Conservation (phyloP, 371 early-diverging fungal species). For the Aphelidium insulamus region DNA sequence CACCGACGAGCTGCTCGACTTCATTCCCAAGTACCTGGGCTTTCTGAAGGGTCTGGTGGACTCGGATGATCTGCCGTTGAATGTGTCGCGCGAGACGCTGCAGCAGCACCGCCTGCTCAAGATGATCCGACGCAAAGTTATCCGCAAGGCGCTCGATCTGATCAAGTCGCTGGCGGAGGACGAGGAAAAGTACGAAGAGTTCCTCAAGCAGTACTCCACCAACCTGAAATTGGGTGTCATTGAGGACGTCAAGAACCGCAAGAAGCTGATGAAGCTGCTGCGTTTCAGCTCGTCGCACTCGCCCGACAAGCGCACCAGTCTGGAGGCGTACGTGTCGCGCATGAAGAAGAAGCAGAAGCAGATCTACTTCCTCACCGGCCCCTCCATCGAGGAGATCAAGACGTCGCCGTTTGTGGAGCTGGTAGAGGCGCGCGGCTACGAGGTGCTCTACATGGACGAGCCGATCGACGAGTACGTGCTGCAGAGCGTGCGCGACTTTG, state of each 20-base stretch:
- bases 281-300: conserved; percentile 49
- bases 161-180: conserved; percentile 47
- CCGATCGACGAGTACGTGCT: conserved; percentile 82
- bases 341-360: conserved; percentile 71
- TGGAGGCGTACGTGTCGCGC: conserved; percentile 64
- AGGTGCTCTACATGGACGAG: conserved; percentile 71
- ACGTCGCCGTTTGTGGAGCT: conserved; percentile 68
- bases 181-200: conserved; percentile 40
- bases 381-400: conserved; percentile 38
- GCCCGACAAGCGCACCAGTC: conserved; percentile 24
- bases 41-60: conserved; percentile 70
- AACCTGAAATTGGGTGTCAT: conserved; percentile 63
- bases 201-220: conserved; percentile 46
- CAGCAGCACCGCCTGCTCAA: conserved; percentile 61
- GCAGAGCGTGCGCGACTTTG: conserved; percentile 39
- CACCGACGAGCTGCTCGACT: conserved; percentile 60
- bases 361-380: conserved; percentile 69
- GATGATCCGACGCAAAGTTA: conserved; percentile 55
- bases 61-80: conserved; percentile 80
- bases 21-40: conserved; percentile 43
- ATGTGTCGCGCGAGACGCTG: conserved; percentile 85
- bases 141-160: conserved; percentile 72
- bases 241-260: conserved; percentile 39
- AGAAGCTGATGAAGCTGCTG: conserved; percentile 54
- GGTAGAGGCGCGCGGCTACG: conserved; percentile 61